phyloP scores from a whole-genome alignment of 192 early-diverging fungal genomes.

The Linnemannia hyalina region DNA sequence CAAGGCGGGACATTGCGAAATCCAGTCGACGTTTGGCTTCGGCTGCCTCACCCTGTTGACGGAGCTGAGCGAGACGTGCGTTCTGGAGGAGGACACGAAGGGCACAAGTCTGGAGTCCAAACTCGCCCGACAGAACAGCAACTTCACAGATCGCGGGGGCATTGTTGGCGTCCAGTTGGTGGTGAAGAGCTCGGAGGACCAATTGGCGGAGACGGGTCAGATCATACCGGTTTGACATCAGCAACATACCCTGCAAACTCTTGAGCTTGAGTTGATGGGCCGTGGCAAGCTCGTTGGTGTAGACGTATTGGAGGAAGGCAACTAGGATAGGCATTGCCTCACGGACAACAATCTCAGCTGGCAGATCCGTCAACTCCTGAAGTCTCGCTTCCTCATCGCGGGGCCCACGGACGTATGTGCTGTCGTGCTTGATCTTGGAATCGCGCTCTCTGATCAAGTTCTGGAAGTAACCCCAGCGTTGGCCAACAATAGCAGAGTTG shows the following conservation, averaged over 20 bases:
- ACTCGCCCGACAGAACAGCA: constrained; percentile 43
- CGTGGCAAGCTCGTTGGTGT: constrained; percentile 46
- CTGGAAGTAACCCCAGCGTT: constrained; percentile 53
- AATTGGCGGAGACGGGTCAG: constrained; percentile 49
- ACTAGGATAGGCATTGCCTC: constrained; percentile 47
- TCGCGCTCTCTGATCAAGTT: constrained; percentile 27
- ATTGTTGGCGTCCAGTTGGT: constrained; percentile 39
- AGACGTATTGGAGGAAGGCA: constrained; percentile 46
- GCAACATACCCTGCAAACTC: constrained; percentile 37
- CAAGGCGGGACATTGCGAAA: constrained; percentile 43
- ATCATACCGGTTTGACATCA: constrained; percentile 38
- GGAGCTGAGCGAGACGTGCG: constrained; percentile 23
- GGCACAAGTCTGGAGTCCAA: constrained; percentile 47
- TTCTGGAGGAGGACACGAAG: constrained; percentile 39
- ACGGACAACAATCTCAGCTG: constrained; percentile 17
- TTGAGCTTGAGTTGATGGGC: constrained; percentile 41
- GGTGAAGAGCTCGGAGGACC: constrained; percentile 22
- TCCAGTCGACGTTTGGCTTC: constrained; percentile 43
- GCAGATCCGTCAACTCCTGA: constrained; percentile 6
- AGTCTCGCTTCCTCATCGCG: not conserved
- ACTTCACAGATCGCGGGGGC: constrained; percentile 41
- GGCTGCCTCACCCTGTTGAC: constrained; percentile 38
- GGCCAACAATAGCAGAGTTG: constrained; percentile 51
- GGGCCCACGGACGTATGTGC: not conserved
- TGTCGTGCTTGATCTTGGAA: not conserved